Evolutionary conservation across 202 grass and related monocot genomes (phyloP), one percentile per base, ranked within the genome.

Genomic region (Setaria italica): DNA sequence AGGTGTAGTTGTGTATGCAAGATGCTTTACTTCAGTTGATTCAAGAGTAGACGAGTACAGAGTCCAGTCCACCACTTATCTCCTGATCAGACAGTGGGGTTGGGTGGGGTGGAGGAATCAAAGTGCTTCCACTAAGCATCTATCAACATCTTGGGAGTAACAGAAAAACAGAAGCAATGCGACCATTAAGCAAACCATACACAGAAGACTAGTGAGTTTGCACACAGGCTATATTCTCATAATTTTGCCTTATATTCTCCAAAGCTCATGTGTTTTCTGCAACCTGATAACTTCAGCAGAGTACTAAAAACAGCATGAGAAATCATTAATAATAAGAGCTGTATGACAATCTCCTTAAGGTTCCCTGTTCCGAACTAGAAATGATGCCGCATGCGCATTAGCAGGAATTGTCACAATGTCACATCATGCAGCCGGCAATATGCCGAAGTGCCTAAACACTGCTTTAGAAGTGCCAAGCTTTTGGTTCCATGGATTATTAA

Each of bases 91-190:
- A 41, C 35, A 70, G 35, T 33, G 43, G 35, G 30, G 39, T 41
- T 25, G 25, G 25, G 25, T 25, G 25, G 25, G 25, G 25, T 25
- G 25, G 7, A 11, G 14, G 72, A 53, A 71, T 48, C 37, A 15
- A 82, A 82, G 80, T 55, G 53, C 19, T 62, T 59, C 75, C 69
- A 80, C 80, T 79, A 42, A 84, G 87, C 75, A 90, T 75, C 67
- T 69, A 46, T 84, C 85, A 55, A 87, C 80, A 54, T 90, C 80
- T 80, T 76, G 20, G 13, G 76, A 80, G 41, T 87, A 90, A 84
- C 59, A 62, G 43, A 87, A 75, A 88, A 70, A 34, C 21, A 87
- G 67, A 53, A 74, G 60, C 69, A 70, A 87, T 76, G 70, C 45
- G 57, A 84, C 41, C 54, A 87, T 70, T 87, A 84, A 90, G 69